These are phyloP conservation scores for Exophiala sp. DNA, from an alignment of 2,329 filamentous ascomycete species.

Conservation along the genomic window DNA sequence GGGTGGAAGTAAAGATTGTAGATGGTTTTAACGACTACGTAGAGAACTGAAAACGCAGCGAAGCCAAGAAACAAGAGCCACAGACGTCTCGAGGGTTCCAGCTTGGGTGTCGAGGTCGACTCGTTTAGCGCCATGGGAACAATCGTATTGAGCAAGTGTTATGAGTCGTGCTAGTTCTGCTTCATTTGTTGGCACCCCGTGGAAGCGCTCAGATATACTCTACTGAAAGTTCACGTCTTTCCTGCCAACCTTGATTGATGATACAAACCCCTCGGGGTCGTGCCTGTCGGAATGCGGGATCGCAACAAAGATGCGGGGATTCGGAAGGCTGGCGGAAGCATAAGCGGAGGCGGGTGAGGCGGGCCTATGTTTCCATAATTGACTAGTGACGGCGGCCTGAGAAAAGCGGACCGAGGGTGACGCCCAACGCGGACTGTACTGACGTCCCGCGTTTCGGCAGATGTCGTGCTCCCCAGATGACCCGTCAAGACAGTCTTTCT, in stretches of 20 bases:
- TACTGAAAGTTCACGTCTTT: not conserved
- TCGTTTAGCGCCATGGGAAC: not conserved
- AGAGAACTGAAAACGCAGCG: too few species aligned
- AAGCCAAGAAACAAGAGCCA: too few species aligned
- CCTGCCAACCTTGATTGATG: not conserved
- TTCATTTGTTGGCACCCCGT: not conserved
- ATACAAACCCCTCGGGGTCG: not conserved
- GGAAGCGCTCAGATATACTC: not conserved
- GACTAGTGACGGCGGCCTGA: not conserved
- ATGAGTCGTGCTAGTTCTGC: not conserved
- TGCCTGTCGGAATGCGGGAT: not conserved
- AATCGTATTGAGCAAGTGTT: not conserved
- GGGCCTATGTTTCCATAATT: not conserved
- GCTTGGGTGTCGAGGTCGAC: not conserved
- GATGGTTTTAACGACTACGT: not conserved
- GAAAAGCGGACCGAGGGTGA: not conserved
- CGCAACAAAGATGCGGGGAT: not conserved
- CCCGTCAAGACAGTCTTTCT: not conserved
- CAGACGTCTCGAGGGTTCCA: not conserved
- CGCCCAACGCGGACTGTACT: not conserved
- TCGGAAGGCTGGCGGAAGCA: not conserved
- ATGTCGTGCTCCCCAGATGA: not conserved
- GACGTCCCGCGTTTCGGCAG: not conserved
- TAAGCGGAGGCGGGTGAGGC: not conserved
- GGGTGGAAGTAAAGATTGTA: conserved; percentile 19